phyloP scores from a whole-genome alignment of 2,329 filamentous ascomycete genomes.

The Calycina marina region DNA sequence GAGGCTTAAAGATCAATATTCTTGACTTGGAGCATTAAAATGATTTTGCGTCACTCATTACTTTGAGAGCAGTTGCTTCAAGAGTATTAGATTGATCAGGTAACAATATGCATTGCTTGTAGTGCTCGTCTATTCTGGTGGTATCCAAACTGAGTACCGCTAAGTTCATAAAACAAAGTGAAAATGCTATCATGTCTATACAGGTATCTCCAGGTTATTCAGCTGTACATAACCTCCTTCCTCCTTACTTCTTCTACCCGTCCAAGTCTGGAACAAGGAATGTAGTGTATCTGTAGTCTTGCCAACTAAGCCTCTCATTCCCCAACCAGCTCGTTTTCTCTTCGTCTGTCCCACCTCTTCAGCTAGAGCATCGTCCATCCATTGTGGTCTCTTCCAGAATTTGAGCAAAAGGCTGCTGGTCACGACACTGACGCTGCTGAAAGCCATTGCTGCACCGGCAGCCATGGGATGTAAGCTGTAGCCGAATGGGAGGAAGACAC shows the following conservation, averaged over 20 bases:
- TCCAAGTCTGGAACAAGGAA: slow-evolving; percentile 24
- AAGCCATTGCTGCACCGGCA: slow-evolving; percentile 87
- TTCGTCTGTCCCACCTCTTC: slow-evolving; percentile 36
- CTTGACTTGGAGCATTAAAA: too few relatives aligned
- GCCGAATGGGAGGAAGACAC: slow-evolving; percentile 81
- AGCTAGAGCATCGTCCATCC: slow-evolving; percentile 67
- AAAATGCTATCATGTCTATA: slow-evolving; percentile 10
- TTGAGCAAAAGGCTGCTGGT: slow-evolving; percentile 70
- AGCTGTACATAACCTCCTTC: slow-evolving; percentile 47
- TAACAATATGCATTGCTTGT: too few relatives aligned
- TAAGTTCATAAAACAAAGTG: too few relatives aligned
- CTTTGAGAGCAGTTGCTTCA: too few relatives aligned
- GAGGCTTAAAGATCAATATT: too few relatives aligned
- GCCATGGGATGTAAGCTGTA: slow-evolving; percentile 85
- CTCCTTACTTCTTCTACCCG: slow-evolving; percentile 25
- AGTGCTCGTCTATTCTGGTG: too few relatives aligned
- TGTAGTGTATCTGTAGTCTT: slow-evolving; percentile 30
- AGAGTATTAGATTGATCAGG: too few relatives aligned
- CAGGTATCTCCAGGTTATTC: slow-evolving; percentile 19
- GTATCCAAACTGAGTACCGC: too few relatives aligned
- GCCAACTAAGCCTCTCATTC: slow-evolving; percentile 26
- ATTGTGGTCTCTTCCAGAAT: slow-evolving; percentile 69
- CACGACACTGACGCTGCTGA: slow-evolving; percentile 80
- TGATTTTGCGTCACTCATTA: too few relatives aligned
- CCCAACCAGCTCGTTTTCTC: slow-evolving; percentile 19